Base-by-base conservation (phyloP, 1,139 yeast genomes). In the Taphrina wiesneri region DNA sequence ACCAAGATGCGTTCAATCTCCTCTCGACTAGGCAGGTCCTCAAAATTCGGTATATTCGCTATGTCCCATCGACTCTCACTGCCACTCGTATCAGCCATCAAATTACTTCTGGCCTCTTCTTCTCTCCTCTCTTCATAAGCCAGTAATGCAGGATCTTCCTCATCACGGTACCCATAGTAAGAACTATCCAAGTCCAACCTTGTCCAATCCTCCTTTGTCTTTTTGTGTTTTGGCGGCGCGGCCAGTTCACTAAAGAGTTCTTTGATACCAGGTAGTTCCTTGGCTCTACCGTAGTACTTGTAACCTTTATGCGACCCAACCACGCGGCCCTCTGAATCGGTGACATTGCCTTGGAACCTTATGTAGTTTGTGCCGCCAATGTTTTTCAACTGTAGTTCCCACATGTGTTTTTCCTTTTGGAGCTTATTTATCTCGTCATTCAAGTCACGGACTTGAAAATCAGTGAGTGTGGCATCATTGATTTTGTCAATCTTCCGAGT, bases 201-300 rank as follows among this genome's bases (percentile, higher is more conserved):
- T 70, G 65, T 57, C 68, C 71, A 63, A 65, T 69, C 56, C 70
- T 39, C 49, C 64, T 67, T 32, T 67, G 69, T 32, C 63, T 68
- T 39, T 13, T 34, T 46, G 13, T 49, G 67, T 49, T 43, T 34
- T 34, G 53, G 64, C 6, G 56, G 59, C n/a, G 63, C 63, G 28
- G 68, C 63, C 3, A 70, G 67, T 68, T 77, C 78, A 56, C 77
- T 75, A 34, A 86, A 71, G 41, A 85, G 70, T 69, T 83, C 82
- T 69, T 83, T 82, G 2, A 87, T 92, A 70, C 90, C 96, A 0
- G 92, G 89, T 15, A 91, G 76, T 56, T 90, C 95, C 65, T 84
- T 81, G 0, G 97, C 96, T 59, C 96, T 77, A 0, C 97, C 97
- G 76, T 85, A 91, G 75, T 89, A 91, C 70, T 88, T 77, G 72